Evolutionary conservation across 2,329 filamentous ascomycete genomes (phyloP).

Genomic region (Ophiostoma himal-ulmi): DNA sequence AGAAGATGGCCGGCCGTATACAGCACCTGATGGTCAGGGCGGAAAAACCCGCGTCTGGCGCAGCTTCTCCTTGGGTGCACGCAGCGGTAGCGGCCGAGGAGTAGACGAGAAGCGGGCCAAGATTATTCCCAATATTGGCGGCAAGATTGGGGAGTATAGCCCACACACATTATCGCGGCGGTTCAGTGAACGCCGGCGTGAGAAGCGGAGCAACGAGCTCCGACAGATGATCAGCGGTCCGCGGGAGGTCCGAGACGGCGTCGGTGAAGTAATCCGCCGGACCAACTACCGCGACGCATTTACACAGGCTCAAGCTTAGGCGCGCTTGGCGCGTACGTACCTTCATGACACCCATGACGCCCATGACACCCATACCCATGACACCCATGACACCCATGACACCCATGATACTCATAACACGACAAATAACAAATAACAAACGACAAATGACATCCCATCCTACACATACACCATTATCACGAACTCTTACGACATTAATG

Average conservation of each 20-base stretch:
- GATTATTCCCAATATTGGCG: slow-evolving; percentile 37
- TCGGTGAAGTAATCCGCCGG: slow-evolving; percentile 50
- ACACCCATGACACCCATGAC: background rate
- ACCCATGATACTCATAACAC: background rate
- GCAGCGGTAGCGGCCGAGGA: background rate
- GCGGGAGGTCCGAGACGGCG: slow-evolving; percentile 52
- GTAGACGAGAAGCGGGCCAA: slow-evolving; percentile 15
- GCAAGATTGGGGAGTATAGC: slow-evolving; percentile 44
- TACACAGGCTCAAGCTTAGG: slow-evolving; percentile 27
- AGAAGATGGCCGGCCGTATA: slow-evolving; percentile 34
- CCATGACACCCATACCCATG: background rate
- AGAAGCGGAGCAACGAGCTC: slow-evolving; percentile 54
- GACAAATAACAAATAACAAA: background rate
- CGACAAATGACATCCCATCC: background rate
- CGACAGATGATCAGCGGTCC: slow-evolving; percentile 57
- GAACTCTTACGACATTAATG: slow-evolving; percentile 11
- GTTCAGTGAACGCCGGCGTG: slow-evolving; percentile 53
- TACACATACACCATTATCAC: background rate
- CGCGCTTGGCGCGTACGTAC: background rate
- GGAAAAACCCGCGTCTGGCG: slow-evolving; percentile 27
- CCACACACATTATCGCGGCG: slow-evolving; percentile 49
- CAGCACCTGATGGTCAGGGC: slow-evolving; percentile 31
- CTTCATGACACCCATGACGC: too few species aligned
- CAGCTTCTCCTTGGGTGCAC: background rate
- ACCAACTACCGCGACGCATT: slow-evolving; percentile 36